Conservation (phyloP, 805 yeast genomes). For the Komagataella kurtzmanii region DNA sequence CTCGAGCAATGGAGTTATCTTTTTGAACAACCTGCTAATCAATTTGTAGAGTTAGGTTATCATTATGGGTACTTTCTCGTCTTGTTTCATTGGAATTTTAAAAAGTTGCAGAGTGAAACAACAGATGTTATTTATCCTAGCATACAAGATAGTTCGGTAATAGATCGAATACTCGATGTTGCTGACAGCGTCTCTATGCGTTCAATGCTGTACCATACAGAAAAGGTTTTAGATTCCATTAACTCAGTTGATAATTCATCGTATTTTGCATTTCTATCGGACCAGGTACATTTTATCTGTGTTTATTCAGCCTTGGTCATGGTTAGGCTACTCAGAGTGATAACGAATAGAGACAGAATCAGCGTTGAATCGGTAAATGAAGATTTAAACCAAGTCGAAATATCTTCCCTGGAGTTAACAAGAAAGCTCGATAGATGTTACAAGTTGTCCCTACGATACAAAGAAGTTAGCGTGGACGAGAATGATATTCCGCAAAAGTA, state of each 20-base stretch:
- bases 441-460: constrained; percentile 5
- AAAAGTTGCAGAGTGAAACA: constrained; percentile 1
- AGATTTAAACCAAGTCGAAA: constrained; percentile 3
- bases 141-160: background rate
- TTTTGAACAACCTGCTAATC: constrained; percentile 57
- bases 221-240: constrained; percentile 25
- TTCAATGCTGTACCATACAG: constrained; percentile 26
- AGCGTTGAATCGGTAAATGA: constrained; percentile 3
- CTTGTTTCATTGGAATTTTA: constrained; percentile 23
- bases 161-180: constrained; percentile 1
- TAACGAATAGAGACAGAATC: constrained; percentile 3
- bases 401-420: constrained; percentile 5
- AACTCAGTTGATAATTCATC: constrained; percentile 27
- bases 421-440: constrained; percentile 5
- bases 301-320: constrained; percentile 27
- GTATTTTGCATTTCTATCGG: constrained; percentile 58
- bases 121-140: background rate
- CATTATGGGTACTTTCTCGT: constrained; percentile 46
- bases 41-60: constrained; percentile 61
- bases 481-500: constrained; percentile 6
- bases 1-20: constrained; percentile 55
- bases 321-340: constrained; percentile 13
- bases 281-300: constrained; percentile 47
- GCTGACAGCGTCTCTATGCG: constrained; percentile 12
- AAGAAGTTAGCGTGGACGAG: constrained; percentile 6